These are phyloP conservation scores for Exophiala calicioides DNA, from an alignment of 2,329 filamentous ascomycete species.

Conservation along the genomic window DNA sequence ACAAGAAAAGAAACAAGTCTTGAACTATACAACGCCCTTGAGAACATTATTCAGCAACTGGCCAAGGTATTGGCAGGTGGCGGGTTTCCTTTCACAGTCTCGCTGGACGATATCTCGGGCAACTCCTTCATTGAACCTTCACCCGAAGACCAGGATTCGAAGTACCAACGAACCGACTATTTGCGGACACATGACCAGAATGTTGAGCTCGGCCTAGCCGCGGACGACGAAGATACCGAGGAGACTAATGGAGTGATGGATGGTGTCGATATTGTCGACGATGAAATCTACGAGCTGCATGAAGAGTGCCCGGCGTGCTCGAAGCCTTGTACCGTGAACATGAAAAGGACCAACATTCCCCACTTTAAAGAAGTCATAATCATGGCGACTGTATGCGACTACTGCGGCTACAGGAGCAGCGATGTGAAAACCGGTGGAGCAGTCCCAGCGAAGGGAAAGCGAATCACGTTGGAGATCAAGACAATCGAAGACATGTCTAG, in stretches of 20 bases:
- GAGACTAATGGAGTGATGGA: slow-evolving; percentile 54
- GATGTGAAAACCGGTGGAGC: slow-evolving; percentile 97
- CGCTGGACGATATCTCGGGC: slow-evolving; percentile 85
- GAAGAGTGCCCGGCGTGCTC: slow-evolving; percentile 89
- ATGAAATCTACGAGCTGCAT: slow-evolving; percentile 91
- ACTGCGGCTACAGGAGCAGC: slow-evolving; percentile 91
- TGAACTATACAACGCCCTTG: slow-evolving; percentile 76
- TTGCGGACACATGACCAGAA: slow-evolving; percentile 83
- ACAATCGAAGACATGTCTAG: slow-evolving; percentile 73
- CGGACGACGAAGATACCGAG: slow-evolving; percentile 39
- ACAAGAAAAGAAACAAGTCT: slow-evolving; percentile 74
- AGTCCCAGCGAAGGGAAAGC: slow-evolving; percentile 80
- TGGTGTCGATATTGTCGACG: slow-evolving; percentile 82
- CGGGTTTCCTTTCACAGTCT: slow-evolving; percentile 83
- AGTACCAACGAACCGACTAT: slow-evolving; percentile 87
- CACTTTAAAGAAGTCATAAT: slow-evolving; percentile 97
- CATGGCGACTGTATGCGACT: slow-evolving; percentile 89
- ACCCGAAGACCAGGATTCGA: slow-evolving; percentile 71
- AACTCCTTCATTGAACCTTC: slow-evolving; percentile 97
- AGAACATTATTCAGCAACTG: slow-evolving; percentile 71
- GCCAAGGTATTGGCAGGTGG: slow-evolving; percentile 75
- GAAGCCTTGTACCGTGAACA: slow-evolving; percentile 83
- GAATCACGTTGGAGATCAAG: slow-evolving; percentile 74
- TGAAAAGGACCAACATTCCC: slow-evolving; percentile 98
- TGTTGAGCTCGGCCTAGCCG: slow-evolving; percentile 73